Base-by-base conservation (phyloP, 192 early-diverging fungal species). In the Backusella luteola region DNA sequence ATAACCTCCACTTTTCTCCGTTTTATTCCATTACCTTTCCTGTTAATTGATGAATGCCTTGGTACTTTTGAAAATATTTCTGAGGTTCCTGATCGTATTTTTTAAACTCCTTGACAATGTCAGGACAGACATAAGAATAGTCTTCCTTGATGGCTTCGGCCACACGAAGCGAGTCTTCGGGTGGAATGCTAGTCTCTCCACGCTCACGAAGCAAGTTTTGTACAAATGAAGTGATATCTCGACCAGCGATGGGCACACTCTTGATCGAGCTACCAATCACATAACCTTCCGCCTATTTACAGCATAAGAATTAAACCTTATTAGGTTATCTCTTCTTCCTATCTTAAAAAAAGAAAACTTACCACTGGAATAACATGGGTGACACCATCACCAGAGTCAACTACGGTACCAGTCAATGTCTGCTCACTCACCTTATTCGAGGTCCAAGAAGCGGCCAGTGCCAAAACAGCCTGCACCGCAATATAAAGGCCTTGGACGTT, bases 391-490 rank as follows among this genome's bases (percentile, higher is more conserved):
- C 98, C 98, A 81, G 92, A 93, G 83, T 99, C 98, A 78, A 99
- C 96, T 35, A 99, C 98, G 1, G 98, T 99, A 75, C 98, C 98
- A 11, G 98, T 99, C 77, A 99, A 87, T n/a, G 95, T 96, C 77
- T 94, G 93, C 44, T 93, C 93, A 67, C 84, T 89, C 12, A 90
- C 90, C 78, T 95, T 95, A 67, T 90, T 94, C 38, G 93, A 92
- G 2, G 94, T 94, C 96, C 96, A 98, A 76, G 91, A 93, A 38
- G 98, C 97, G 29, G 98, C 98, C 72, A 99, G 90, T 4, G 98
- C 98, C 49, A 99, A 88, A 56, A 99, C 97, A 14, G 98, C 98
- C 87, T 99, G 98, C n/a, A 99, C 98, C n/a, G 95, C 98, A 88
- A 99, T 99, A 77, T 99, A 99, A 79, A 99, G 84, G 69, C 97